A percentile compares a stretch with the other conserved stretches of the same genome.
phyloP scores from a whole-genome alignment of 768 basidiomycete genomes.

The Agrocybe pediades region DNA sequence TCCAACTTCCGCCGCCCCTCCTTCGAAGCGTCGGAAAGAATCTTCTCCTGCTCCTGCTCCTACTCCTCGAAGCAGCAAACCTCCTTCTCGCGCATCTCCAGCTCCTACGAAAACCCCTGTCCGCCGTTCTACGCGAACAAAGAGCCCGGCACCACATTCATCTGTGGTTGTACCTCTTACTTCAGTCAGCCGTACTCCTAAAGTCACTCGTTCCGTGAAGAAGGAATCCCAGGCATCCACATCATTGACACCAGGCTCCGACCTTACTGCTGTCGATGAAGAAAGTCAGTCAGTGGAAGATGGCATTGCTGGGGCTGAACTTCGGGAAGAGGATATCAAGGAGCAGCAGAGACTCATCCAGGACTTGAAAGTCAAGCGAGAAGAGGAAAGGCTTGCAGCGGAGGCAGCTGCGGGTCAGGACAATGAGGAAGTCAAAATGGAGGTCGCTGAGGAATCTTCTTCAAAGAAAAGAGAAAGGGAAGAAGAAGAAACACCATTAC shows the following conservation, averaged over 20 bases:
- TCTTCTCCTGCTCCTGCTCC: slow-evolving; percentile 54
- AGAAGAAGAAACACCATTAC: slow-evolving; percentile 49
- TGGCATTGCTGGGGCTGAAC: slow-evolving; percentile 55
- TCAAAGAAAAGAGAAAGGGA: slow-evolving; percentile 56
- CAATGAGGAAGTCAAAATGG: slow-evolving; percentile 12
- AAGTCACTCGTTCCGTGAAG: slow-evolving; percentile 27
- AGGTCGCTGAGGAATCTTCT: slow-evolving; percentile 39
- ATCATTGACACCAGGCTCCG: slow-evolving; percentile 45
- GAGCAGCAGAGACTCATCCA: slow-evolving; percentile 81
- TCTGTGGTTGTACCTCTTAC: slow-evolving; percentile 33
- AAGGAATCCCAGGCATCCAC: slow-evolving; percentile 37
- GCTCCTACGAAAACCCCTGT: slow-evolving; percentile 24
- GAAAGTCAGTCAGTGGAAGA: slow-evolving; percentile 58
- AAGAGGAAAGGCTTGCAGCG: slow-evolving; percentile 26
- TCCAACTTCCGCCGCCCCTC: slow-evolving; percentile 39
- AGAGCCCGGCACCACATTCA: slow-evolving; percentile 41
- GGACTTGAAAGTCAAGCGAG: slow-evolving; percentile 67
- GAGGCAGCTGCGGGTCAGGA: slow-evolving; percentile 19
- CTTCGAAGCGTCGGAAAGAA: slow-evolving; percentile 69
- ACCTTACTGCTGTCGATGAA: slow-evolving; percentile 68
- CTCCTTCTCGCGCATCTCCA: slow-evolving; percentile 25
- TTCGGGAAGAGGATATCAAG: slow-evolving; percentile 68
- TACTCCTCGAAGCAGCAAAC: slow-evolving; percentile 32
- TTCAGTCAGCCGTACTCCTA: slow-evolving; percentile 38
- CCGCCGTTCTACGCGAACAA: slow-evolving; percentile 40